Conservation (phyloP, 352 stramenopile genomes). For the Pythium scleroteichum region DNA sequence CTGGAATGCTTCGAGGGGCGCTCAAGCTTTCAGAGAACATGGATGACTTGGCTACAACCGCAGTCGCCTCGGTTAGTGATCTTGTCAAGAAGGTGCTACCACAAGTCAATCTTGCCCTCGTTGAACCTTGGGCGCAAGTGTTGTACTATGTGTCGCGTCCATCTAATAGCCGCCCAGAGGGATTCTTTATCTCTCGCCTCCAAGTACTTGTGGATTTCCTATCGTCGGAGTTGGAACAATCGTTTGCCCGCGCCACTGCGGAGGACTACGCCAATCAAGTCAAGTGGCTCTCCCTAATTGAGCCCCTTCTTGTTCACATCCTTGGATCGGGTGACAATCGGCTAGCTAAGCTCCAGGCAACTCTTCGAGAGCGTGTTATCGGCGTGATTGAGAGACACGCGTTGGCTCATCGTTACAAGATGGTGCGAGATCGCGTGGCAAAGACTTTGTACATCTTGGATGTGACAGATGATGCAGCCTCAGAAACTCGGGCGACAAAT, state of each 20-base stretch:
- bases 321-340: constrained; percentile 5
- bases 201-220: constrained; percentile 35
- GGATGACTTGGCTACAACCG: constrained; percentile 14
- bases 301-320: constrained; percentile 53
- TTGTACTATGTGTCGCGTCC: constrained; percentile 49
- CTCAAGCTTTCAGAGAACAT: constrained; percentile 33
- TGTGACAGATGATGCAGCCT: not conserved
- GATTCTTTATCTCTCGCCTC: constrained; percentile 28
- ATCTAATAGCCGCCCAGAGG: constrained; percentile 22
- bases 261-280: constrained; percentile 76
- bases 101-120: constrained; percentile 57
- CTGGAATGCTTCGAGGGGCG: constrained; percentile 45
- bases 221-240: constrained; percentile 52
- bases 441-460: constrained; percentile 63
- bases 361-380: constrained; percentile 25
- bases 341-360: not conserved
- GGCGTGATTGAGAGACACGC: constrained; percentile 48
- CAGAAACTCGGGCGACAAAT: not conserved
- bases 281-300: constrained; percentile 67
- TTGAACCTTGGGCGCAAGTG: constrained; percentile 60
- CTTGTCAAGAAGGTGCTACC: constrained; percentile 49
- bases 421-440: constrained; percentile 66
- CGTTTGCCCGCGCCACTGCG: constrained; percentile 51
- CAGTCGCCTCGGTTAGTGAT: constrained; percentile 26
- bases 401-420: constrained; percentile 75